Percentiles rank a stretch among this genome's conserved stretches.
Evolutionary conservation across 176 grass and related monocot species (phyloP).

Genomic region (Carex myosuroides): DNA sequence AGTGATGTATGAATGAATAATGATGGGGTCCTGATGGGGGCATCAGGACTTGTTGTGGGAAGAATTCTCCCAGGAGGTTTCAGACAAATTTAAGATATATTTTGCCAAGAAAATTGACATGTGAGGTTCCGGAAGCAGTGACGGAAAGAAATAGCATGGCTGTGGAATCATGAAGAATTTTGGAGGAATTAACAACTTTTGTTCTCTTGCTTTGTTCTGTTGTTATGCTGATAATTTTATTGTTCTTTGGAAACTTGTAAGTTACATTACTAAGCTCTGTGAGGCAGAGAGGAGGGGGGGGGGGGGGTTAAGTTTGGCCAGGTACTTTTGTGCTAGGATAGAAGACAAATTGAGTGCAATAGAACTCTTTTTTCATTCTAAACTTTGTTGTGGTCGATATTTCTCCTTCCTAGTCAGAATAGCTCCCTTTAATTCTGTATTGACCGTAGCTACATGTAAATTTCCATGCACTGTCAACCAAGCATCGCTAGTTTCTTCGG

Average conservation of each 20-base stretch:
- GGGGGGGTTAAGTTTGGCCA: neutral
- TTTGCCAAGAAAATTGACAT: neutral
- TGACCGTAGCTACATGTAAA: too few relatives aligned
- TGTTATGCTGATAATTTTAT: conserved; percentile 15
- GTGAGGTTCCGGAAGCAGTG: neutral
- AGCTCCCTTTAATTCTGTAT: too few relatives aligned
- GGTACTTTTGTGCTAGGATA: conserved; percentile 1
- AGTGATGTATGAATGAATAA: conserved; percentile 13
- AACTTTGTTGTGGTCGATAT: neutral
- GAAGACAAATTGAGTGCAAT: neutral
- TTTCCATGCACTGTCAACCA: too few relatives aligned
- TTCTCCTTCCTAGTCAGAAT: neutral
- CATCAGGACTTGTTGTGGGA: neutral
- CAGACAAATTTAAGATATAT: neutral
- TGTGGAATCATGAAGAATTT: conserved; percentile 7
- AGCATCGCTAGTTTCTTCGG: too few relatives aligned
- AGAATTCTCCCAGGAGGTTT: neutral
- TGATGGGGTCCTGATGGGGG: neutral
- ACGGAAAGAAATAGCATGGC: neutral
- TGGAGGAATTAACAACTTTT: conserved; percentile 2
- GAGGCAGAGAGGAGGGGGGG: neutral
- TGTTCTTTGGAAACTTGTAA: conserved; percentile 15
- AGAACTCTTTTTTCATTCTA: neutral
- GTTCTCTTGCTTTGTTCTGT: conserved; percentile 10
- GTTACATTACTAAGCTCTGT: neutral